phyloP scores from a whole-genome alignment of 2,329 filamentous ascomycete species.

The Penicillium brevicompactum region DNA sequence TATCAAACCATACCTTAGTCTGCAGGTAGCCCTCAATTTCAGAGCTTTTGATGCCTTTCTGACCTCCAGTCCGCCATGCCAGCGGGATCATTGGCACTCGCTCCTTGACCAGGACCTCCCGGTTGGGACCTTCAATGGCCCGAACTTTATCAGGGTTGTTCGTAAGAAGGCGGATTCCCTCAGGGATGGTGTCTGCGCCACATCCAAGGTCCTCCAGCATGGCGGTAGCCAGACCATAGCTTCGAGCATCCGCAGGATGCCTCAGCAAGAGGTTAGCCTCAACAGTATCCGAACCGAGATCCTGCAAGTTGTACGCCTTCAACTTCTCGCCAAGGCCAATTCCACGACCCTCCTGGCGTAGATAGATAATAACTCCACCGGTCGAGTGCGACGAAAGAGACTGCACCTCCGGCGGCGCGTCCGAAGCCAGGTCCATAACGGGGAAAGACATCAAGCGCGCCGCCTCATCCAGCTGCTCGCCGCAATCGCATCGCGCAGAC shows the following conservation, averaged over 20 bases:
- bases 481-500: constrained; percentile 96
- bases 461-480: constrained; percentile 95
- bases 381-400: constrained; percentile 53
- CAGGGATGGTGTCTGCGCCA: constrained; percentile 62
- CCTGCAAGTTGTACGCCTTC: constrained; percentile 97
- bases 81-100: constrained; percentile 93
- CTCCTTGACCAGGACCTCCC: constrained; percentile 85
- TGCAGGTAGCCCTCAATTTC: constrained; percentile 93
- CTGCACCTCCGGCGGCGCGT: constrained; percentile 28
- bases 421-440: constrained; percentile 34
- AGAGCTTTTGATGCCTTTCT: constrained; percentile 77
- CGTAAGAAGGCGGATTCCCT: constrained; percentile 74
- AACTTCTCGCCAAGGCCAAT: constrained; percentile 95
- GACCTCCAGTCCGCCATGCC: constrained; percentile 79
- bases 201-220: constrained; percentile 86
- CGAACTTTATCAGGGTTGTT: constrained; percentile 98
- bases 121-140: constrained; percentile 86
- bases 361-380: constrained; percentile 91
- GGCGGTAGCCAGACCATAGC: constrained; percentile 93
- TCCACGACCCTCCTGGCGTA: constrained; percentile 92
- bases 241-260: constrained; percentile 91
- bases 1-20: constrained; percentile 80
- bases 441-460: constrained; percentile 85
- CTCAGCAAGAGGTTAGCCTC: constrained; percentile 89
- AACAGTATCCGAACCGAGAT: constrained; percentile 95